Conservation (phyloP, 2,329 filamentous ascomycete species). For the Emergomyces africanus region DNA sequence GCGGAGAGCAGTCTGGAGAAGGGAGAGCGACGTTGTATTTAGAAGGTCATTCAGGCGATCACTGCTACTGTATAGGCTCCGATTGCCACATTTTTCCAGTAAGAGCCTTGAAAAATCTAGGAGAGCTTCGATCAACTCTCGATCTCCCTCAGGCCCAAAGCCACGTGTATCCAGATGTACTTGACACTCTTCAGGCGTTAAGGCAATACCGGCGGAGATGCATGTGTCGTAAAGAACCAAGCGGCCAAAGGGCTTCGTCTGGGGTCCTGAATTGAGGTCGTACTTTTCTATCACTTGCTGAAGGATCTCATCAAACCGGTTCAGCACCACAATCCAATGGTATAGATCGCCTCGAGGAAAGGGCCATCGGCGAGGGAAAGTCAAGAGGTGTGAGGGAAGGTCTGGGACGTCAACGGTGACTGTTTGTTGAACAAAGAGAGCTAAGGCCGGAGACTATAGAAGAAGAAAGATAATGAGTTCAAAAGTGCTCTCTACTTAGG, state of each 20-base stretch:
- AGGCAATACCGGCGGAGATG: conserved; percentile 48
- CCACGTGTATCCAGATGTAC: conserved; percentile 46
- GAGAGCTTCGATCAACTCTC: conserved; percentile 63
- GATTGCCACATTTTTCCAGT: conserved; percentile 88
- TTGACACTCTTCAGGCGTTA: conserved; percentile 41
- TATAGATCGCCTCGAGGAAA: conserved; percentile 93
- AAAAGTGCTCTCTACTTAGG: background rate
- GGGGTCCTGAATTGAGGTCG: conserved; percentile 65
- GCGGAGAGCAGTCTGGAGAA: conserved; percentile 66
- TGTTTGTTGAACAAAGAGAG: conserved; percentile 62
- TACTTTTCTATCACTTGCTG: conserved; percentile 73
- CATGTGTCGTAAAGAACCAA: conserved; percentile 25
- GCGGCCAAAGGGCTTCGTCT: conserved; percentile 58
- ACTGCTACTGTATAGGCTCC: conserved; percentile 93
- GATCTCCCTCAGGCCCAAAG: conserved; percentile 63
- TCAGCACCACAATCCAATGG: conserved; percentile 92
- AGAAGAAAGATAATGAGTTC: background rate
- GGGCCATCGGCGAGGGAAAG: conserved; percentile 83
- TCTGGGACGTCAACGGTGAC: conserved; percentile 58
- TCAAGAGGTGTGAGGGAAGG: conserved; percentile 61
- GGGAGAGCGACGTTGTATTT: conserved; percentile 68
- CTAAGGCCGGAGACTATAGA: conserved; percentile 69
- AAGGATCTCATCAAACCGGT: conserved; percentile 82
- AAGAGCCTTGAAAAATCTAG: conserved; percentile 78
- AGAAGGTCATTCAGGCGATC: conserved; percentile 77